Evolutionary conservation across 371 early-diverging fungal species (phyloP).

Genomic region (Zychaea mexicana): DNA sequence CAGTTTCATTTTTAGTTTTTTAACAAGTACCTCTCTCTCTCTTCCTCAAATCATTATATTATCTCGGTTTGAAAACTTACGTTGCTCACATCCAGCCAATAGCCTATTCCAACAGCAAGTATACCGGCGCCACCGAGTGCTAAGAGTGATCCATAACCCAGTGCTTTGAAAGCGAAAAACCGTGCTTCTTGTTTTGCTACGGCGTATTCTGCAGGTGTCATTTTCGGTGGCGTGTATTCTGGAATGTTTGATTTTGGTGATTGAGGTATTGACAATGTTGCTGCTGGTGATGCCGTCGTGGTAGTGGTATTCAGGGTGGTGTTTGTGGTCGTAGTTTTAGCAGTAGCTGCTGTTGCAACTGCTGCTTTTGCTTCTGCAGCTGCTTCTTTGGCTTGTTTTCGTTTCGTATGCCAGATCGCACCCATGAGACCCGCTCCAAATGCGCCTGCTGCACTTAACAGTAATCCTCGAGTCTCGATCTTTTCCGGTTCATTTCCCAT

Average conservation of each 20-base stretch:
- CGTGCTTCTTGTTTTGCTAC: constrained; percentile 40
- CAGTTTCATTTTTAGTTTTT: too few relatives aligned
- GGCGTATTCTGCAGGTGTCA: constrained; percentile 47
- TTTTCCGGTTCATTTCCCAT: constrained; percentile 60
- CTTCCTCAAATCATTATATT: neutral
- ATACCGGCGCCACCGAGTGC: constrained; percentile 42
- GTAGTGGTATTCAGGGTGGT: neutral
- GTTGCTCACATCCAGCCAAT: constrained; percentile 45
- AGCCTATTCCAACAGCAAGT: constrained; percentile 35
- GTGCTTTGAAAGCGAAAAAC: constrained; percentile 43
- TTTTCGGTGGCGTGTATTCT: constrained; percentile 32
- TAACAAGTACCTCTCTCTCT: neutral
- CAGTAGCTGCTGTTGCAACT: neutral
- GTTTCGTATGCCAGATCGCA: constrained; percentile 49
- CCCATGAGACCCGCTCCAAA: constrained; percentile 49
- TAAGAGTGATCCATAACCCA: constrained; percentile 46
- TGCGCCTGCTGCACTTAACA: constrained; percentile 38
- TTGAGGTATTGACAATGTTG: neutral
- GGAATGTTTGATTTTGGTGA: constrained; percentile 6
- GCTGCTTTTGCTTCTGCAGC: constrained; percentile 16
- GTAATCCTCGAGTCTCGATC: constrained; percentile 15
- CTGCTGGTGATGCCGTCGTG: constrained; percentile 1
- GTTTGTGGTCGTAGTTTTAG: neutral
- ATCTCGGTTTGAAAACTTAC: too few relatives aligned
- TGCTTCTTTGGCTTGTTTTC: constrained; percentile 39